Conservation (phyloP, 169 alveolate species). For the Cryptosporidium ubiquitum region DNA sequence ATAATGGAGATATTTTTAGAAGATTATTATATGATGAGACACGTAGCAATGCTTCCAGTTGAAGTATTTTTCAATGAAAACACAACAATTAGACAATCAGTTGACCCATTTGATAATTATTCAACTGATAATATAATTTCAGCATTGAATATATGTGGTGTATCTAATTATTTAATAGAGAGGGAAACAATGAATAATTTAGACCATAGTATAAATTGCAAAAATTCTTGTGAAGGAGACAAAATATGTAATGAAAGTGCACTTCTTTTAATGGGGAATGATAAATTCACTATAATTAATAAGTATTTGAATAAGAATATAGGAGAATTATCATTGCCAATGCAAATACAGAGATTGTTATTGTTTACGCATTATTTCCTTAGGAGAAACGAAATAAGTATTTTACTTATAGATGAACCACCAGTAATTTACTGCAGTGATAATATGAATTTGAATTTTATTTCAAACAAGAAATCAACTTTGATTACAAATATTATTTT, state of each 20-base stretch:
- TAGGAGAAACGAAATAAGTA: conserved; percentile 17
- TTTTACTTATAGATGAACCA: conserved; percentile 68
- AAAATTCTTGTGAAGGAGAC: background rate
- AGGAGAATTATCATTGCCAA: conserved; percentile 17
- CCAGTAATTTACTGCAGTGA: conserved; percentile 42
- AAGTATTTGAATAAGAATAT: background rate
- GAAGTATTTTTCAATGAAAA: conserved; percentile 57
- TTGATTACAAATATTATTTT: conserved; percentile 38
- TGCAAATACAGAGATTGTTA: conserved; percentile 44
- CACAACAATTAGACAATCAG: conserved; percentile 23
- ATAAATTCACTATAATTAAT: background rate
- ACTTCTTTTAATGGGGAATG: background rate
- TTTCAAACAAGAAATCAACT: conserved; percentile 30
- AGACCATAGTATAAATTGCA: background rate
- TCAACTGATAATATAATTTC: conserved; percentile 28
- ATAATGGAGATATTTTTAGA: conserved; percentile 11
- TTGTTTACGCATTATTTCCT: conserved; percentile 49
- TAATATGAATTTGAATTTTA: background rate
- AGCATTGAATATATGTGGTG: conserved; percentile 51
- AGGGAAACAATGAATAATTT: background rate
- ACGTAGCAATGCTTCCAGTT: conserved; percentile 68
- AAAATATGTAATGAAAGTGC: conserved; percentile 2
- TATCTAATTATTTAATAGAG: conserved; percentile 1
- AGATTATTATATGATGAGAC: conserved; percentile 6
- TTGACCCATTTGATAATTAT: conserved; percentile 49